Evolutionary conservation across 306 rosid species (phyloP).

Genomic region (Vigna mungo): DNA sequence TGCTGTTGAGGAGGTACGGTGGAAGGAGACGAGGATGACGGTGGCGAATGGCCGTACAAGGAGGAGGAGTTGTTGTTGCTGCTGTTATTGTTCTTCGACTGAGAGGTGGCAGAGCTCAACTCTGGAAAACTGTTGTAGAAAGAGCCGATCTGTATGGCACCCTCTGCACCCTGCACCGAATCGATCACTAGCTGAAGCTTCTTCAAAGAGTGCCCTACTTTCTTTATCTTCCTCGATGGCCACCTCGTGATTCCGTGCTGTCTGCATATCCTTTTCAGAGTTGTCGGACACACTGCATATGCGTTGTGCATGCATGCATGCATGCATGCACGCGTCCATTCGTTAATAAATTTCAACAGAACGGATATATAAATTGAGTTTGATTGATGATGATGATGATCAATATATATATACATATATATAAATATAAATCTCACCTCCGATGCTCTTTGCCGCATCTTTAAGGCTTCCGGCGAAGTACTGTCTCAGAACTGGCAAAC

Average conservation of each 20-base stretch:
- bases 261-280: slow-evolving; percentile 78
- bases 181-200: slow-evolving; percentile 74
- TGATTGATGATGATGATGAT: too few relatives aligned
- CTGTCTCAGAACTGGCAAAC: slow-evolving; percentile 64
- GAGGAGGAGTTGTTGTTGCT: neutral
- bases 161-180: slow-evolving; percentile 74
- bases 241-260: slow-evolving; percentile 73
- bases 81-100: neutral
- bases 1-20: neutral
- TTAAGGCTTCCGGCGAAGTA: slow-evolving; percentile 58
- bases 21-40: neutral
- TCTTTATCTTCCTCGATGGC: slow-evolving; percentile 77
- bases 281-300: slow-evolving; percentile 69
- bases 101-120: slow-evolving; percentile 47
- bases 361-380: too few relatives aligned
- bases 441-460: slow-evolving; percentile 56
- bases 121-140: slow-evolving; percentile 68
- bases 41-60: neutral
- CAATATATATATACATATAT: too few relatives aligned
- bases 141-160: slow-evolving; percentile 64
- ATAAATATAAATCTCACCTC: slow-evolving; percentile 30
- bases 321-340: too few relatives aligned
- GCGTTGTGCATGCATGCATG: too few relatives aligned
- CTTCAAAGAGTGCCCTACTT: slow-evolving; percentile 67
- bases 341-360: too few relatives aligned